Conservation (phyloP, 2,329 filamentous ascomycete species). For the Aspergillus transmontanensis region DNA sequence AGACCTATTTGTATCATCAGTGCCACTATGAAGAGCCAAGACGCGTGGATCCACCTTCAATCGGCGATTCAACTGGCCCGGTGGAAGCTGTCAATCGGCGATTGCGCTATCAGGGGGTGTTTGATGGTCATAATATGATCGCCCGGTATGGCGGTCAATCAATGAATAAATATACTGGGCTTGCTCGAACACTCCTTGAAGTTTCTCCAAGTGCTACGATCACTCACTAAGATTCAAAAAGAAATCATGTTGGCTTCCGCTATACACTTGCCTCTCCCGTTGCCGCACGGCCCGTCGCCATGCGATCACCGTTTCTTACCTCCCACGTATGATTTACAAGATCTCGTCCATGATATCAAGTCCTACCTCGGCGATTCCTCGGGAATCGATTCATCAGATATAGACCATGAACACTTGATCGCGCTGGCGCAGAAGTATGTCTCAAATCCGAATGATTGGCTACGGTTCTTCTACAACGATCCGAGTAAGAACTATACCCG, state of each 20-base stretch:
- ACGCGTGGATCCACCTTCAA: neutral
- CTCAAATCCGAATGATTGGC: constrained; percentile 32
- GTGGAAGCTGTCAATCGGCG: neutral
- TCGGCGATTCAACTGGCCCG: neutral
- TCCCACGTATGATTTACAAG: constrained; percentile 18
- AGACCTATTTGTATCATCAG: neutral
- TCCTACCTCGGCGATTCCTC: constrained; percentile 28
- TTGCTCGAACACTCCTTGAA: neutral
- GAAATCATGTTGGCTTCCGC: neutral
- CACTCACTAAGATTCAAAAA: neutral
- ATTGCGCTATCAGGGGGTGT: neutral
- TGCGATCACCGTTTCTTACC: constrained; percentile 2
- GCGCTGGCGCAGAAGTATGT: constrained; percentile 30
- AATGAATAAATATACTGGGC: neutral
- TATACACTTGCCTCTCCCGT: neutral
- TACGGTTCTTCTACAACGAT: constrained; percentile 32
- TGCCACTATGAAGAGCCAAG: neutral
- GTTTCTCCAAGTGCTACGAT: neutral
- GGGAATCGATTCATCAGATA: constrained; percentile 29
- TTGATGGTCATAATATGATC: neutral
- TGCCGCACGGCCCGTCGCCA: neutral
- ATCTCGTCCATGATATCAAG: constrained; percentile 32
- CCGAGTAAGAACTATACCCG: constrained; percentile 37
- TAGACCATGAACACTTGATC: constrained; percentile 30
- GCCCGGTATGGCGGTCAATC: neutral